These are phyloP conservation scores for Podila epigama DNA, from an alignment of 192 early-diverging fungal species.

Conservation along the genomic window DNA sequence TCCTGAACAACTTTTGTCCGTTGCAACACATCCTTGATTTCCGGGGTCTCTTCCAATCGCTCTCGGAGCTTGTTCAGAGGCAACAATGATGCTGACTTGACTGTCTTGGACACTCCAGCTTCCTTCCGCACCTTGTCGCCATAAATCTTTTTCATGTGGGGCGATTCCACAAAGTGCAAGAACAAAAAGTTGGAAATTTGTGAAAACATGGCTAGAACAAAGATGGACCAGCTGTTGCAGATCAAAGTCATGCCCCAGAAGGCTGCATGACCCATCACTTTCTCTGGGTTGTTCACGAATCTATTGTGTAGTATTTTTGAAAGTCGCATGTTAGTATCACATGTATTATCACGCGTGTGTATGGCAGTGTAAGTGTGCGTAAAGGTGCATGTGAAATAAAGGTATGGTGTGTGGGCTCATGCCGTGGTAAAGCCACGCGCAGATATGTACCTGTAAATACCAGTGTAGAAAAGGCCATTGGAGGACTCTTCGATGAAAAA, in stretches of 20 bases:
- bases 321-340: too few relatives aligned
- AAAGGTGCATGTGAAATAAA: not conserved
- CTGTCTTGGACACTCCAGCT: conserved; percentile 79
- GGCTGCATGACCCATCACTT: conserved; percentile 90
- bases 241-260: conserved; percentile 94
- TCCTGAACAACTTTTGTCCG: conserved; percentile 60
- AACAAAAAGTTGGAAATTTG: conserved; percentile 88
- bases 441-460: conserved; percentile 65
- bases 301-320: conserved; percentile 7
- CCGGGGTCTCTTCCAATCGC: conserved; percentile 51
- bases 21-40: conserved; percentile 55
- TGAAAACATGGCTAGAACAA: conserved; percentile 81
- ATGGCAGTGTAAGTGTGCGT: not conserved
- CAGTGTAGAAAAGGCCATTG: conserved; percentile 81
- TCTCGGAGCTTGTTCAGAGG: conserved; percentile 59
- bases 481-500: conserved; percentile 89
- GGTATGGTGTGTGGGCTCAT: too few relatives aligned
- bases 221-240: conserved; percentile 78
- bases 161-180: conserved; percentile 85
- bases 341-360: too few relatives aligned
- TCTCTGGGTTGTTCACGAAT: conserved; percentile 94
- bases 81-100: conserved; percentile 64
- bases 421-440: not conserved
- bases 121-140: conserved; percentile 84
- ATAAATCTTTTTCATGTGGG: conserved; percentile 90